These are phyloP conservation scores for Vitis riparia DNA, from an alignment of 164 flowering plant genomes.

Conservation along the genomic window DNA sequence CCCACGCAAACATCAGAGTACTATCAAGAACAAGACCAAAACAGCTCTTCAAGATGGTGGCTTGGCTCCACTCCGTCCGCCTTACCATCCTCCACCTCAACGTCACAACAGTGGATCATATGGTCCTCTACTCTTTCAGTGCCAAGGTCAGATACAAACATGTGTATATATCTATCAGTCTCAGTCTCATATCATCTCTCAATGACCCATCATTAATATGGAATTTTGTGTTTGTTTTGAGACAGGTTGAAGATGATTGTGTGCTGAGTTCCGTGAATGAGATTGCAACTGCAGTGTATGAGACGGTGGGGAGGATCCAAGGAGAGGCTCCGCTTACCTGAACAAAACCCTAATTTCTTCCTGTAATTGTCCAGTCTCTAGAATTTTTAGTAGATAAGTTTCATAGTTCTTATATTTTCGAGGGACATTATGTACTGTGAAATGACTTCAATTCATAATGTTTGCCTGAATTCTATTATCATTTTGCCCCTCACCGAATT, in stretches of 20 bases:
- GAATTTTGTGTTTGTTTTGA: background rate
- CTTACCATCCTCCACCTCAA: constrained; percentile 53
- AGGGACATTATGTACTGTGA: no score
- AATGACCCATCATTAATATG: no score
- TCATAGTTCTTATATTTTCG: no score
- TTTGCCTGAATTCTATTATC: no score
- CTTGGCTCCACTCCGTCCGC: constrained; percentile 31
- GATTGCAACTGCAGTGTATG: constrained; percentile 42
- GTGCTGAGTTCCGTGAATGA: constrained; percentile 34
- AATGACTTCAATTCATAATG: no score
- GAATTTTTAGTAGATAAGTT: no score
- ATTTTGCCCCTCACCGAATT: no score
- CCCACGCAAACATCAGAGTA: constrained; percentile 53
- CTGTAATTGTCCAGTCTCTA: background rate
- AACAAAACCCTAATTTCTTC: background rate
- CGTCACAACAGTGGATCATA: constrained; percentile 32
- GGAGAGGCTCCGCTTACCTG: constrained; percentile 20
- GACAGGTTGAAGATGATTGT: constrained; percentile 42
- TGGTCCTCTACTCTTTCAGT: constrained; percentile 43
- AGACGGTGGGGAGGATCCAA: constrained; percentile 34
- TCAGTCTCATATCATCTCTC: background rate
- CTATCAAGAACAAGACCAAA: constrained; percentile 30
- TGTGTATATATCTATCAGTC: background rate
- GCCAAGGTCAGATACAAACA: constrained; percentile 37
- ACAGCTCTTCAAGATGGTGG: constrained; percentile 40